These are phyloP conservation scores for Parachlorella kessleri DNA, from an alignment of 139 green algal genomes.

Conservation along the genomic window DNA sequence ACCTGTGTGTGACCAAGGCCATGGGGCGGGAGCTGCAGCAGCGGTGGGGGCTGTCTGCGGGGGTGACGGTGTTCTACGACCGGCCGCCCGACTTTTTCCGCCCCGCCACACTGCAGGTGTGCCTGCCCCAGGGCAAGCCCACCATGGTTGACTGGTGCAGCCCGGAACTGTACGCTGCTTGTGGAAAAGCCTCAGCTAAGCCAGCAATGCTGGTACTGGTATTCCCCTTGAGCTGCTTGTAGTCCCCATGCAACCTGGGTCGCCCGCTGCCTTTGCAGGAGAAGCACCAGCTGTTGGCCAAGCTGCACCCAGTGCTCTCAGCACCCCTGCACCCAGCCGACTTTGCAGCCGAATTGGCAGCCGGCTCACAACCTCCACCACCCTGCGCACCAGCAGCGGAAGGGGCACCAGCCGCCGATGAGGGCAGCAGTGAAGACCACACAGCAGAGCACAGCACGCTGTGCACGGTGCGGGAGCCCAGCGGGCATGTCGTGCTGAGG, in stretches of 20 bases:
- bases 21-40: conserved; percentile 80
- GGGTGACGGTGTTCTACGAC: conserved; percentile 90
- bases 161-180: too few species aligned
- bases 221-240: too few species aligned
- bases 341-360: conserved; percentile 16
- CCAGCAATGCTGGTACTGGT: too few species aligned
- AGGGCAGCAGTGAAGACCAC: neutral
- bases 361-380: too few species aligned
- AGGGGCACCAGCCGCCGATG: neutral
- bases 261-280: too few species aligned
- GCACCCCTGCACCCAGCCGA: conserved; percentile 36
- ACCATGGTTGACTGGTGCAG: too few species aligned
- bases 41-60: conserved; percentile 69
- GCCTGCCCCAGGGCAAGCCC: too few species aligned
- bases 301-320: conserved; percentile 29
- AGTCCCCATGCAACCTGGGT: too few species aligned
- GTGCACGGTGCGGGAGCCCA: conserved; percentile 20
- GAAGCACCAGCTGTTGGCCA: conserved; percentile 42
- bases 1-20: conserved; percentile 88
- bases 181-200: too few species aligned
- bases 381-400: too few species aligned
- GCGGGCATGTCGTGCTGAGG: conserved; percentile 18
- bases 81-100: conserved; percentile 77
- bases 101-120: conserved; percentile 29
- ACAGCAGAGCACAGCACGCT: conserved; percentile 1